These are phyloP conservation scores for Daedaleopsis nitida DNA, from an alignment of 768 basidiomycete genomes.

Conservation along the genomic window DNA sequence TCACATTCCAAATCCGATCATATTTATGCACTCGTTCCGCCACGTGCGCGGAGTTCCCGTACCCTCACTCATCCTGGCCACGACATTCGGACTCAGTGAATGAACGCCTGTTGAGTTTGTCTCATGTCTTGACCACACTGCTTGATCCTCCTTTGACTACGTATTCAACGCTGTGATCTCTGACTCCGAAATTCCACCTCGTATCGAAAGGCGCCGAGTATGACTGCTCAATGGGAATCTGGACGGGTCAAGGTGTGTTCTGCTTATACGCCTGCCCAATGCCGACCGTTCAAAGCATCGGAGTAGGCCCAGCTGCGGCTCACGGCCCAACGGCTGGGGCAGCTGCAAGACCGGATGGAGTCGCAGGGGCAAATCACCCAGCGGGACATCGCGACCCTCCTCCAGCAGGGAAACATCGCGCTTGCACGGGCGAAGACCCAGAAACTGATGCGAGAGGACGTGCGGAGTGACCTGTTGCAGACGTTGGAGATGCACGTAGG, in stretches of 20 bases:
- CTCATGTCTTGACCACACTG: not conserved
- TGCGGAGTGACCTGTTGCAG: constrained; percentile 62
- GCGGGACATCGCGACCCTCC: constrained; percentile 66
- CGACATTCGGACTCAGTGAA: not conserved
- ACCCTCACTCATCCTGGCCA: not conserved
- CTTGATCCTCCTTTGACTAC: not conserved
- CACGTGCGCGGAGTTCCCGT: constrained; percentile 3
- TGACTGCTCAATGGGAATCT: constrained; percentile 32
- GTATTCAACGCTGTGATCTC: not conserved
- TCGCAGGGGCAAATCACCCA: constrained; percentile 62
- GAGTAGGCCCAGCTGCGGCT: constrained; percentile 63
- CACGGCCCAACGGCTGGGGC: constrained; percentile 65
- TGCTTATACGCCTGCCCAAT: not conserved
- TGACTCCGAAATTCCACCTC: not conserved
- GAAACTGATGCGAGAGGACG: constrained; percentile 64
- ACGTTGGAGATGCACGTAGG: constrained; percentile 67
- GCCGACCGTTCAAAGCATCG: not conserved
- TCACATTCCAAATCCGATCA: not conserved
- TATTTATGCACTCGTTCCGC: not conserved
- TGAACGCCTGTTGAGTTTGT: not conserved
- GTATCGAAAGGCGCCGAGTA: constrained; percentile 6
- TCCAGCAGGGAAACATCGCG: constrained; percentile 60
- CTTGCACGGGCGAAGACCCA: constrained; percentile 76
- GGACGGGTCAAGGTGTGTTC: constrained; percentile 34
- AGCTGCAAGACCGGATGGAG: constrained; percentile 71